Base-by-base conservation (phyloP, 2,329 filamentous ascomycete species). In the Cercospora sp. region DNA sequence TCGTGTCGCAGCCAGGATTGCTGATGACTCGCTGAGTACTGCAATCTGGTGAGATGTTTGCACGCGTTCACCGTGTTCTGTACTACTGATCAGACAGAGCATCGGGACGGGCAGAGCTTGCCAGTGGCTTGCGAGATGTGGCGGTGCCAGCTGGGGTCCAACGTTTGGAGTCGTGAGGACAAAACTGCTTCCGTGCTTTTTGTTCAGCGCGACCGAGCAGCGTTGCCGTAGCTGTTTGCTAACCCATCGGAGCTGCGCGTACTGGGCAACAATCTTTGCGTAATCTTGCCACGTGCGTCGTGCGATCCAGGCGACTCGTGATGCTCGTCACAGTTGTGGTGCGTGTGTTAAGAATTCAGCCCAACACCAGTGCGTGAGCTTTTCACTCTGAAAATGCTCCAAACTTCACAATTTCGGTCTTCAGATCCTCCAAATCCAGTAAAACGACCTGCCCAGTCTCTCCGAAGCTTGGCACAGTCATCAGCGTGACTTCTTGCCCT, bases 381-480 rank as follows among this genome's bases (percentile, higher is more conserved):
- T 43, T 9, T 59, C 62, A 65, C 4, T 34, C 65, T n/a, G 75
- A 73, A 63, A 77, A 79, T 3, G 82, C 67, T 28, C 82, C 82
- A 73, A 88, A 85, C 75, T 87, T 89, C 24, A 97, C 83, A 60
- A 87, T 83, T 72, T 93, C 90, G 0, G 91, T 89, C 58, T 94
- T 91, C 68, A 97, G 80, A 1, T 91, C 96, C 80, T 98, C 94
- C 57, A 88, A 84, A 81, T 99, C 94, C 10, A 99, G 82, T 62
- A 99, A 76, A 0, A 97, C 88, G 24, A 99, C 76, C 81, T 97
- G 89, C 18, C 90, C 90, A 0, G 91, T 93, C 71, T 90, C 85
- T 1, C 86, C 85, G 77, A 98, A 99, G 24, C 87, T 90, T 0
- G 96, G 96, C 45, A 99, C 86, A 0, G 92, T 86, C n/a, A 99